A percentile compares a stretch with the other conserved stretches of the same genome.
These are phyloP conservation scores for Ploettnerulaceae sp. DNA, from an alignment of 2,329 filamentous ascomycete species.

Conservation along the genomic window DNA sequence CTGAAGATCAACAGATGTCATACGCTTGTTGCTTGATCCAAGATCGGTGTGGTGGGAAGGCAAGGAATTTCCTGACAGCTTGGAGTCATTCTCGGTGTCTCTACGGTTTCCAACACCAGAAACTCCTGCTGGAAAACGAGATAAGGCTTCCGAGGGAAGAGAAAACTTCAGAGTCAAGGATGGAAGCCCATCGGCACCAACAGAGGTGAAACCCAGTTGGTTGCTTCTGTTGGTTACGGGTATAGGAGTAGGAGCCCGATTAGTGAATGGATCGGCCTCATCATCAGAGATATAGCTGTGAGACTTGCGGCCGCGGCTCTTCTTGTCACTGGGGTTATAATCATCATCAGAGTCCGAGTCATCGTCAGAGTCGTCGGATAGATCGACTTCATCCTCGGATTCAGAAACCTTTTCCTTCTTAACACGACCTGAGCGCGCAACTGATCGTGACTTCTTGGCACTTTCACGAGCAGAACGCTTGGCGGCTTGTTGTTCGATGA, in stretches of 20 bases:
- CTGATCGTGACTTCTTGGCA: not conserved
- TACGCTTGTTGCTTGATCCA: too few relatives aligned
- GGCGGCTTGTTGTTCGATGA: not conserved
- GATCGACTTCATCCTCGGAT: constrained; percentile 7
- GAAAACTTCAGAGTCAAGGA: not conserved
- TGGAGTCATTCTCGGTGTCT: too few relatives aligned
- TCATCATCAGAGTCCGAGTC: constrained; percentile 7
- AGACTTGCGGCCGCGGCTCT: not conserved
- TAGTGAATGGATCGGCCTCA: not conserved
- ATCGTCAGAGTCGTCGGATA: too few relatives aligned
- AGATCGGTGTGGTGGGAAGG: too few relatives aligned
- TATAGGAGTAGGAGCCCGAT: not conserved
- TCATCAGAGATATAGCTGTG: too few relatives aligned
- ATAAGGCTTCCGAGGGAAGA: not conserved
- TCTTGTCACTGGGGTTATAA: constrained; percentile 3
- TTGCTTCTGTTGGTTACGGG: not conserved
- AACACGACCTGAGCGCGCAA: not conserved
- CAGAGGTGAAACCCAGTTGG: too few relatives aligned
- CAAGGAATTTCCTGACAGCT: too few relatives aligned
- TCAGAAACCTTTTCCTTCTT: not conserved
- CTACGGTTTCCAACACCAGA: too few relatives aligned
- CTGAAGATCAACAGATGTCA: too few relatives aligned
- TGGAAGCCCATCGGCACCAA: not conserved
- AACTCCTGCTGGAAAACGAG: not conserved
- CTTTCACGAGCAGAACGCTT: not conserved